Conservation (phyloP, 192 early-diverging fungal species). For the Gonapodya sp. region DNA sequence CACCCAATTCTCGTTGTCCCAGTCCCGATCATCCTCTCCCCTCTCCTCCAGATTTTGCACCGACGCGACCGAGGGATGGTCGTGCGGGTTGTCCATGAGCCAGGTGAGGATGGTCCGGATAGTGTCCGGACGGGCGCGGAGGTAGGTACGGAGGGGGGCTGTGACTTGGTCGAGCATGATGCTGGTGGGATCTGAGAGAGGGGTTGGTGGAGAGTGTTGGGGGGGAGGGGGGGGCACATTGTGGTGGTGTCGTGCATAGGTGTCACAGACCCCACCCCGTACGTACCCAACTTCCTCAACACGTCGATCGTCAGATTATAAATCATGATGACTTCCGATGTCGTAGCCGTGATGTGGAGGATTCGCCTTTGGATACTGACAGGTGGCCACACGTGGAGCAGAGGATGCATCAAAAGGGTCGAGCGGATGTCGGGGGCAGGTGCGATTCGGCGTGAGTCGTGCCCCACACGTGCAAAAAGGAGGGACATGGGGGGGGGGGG, state of each 20-base stretch:
- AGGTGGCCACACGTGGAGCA: too few species aligned
- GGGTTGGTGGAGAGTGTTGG: too few species aligned
- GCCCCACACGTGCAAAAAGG: too few species aligned
- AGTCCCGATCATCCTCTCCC: conserved; percentile 30
- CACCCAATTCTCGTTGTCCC: conserved; percentile 41
- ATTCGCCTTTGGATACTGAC: conserved; percentile 41
- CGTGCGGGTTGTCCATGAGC: conserved; percentile 51
- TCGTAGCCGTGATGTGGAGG: conserved; percentile 64
- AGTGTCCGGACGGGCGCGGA: conserved; percentile 54
- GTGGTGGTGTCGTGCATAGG: neutral
- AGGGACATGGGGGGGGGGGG: too few species aligned
- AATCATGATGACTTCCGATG: conserved; percentile 54
- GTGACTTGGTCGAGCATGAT: conserved; percentile 55
- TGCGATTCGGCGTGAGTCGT: too few species aligned
- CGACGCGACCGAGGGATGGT: conserved; percentile 40
- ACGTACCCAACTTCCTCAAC: conserved; percentile 26
- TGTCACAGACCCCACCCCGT: neutral
- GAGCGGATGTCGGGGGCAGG: too few species aligned
- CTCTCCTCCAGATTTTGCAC: conserved; percentile 18
- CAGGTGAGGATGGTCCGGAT: conserved; percentile 54
- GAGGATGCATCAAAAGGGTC: too few species aligned
- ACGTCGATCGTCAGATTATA: conserved; percentile 63
- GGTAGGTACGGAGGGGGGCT: conserved; percentile 43
- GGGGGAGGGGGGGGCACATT: too few species aligned
- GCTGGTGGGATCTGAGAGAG: conserved; percentile 53